Evolutionary conservation across 2,329 filamentous ascomycete genomes (phyloP).

Genomic region (Pseudogymnoascus sp.): DNA sequence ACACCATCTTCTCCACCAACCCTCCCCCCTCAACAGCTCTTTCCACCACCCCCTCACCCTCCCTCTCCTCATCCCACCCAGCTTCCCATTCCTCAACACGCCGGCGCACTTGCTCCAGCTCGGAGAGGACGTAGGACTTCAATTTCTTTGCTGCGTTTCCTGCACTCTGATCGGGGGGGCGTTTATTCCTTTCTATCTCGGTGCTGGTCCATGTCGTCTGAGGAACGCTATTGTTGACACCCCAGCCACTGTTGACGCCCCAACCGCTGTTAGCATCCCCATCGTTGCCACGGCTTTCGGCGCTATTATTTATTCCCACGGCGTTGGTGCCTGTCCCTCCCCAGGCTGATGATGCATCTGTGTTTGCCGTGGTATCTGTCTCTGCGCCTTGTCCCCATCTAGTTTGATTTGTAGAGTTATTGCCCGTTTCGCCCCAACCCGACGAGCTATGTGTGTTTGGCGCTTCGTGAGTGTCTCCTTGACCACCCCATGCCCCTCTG

Average conservation of each 20-base stretch:
- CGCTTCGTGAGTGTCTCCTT: background rate
- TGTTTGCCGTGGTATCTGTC: background rate
- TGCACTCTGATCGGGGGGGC: background rate
- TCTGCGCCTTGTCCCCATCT: background rate
- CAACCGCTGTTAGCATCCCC: background rate
- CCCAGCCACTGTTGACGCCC: background rate
- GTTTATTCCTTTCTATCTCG: background rate
- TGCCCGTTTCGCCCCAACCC: background rate
- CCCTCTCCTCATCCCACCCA: background rate
- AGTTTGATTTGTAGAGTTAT: background rate
- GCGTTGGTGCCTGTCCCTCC: background rate
- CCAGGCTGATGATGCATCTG: background rate
- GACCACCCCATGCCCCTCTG: background rate
- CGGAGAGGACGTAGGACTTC: background rate
- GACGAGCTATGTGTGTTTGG: background rate
- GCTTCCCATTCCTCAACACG: background rate
- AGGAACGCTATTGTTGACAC: background rate
- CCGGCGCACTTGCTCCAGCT: background rate
- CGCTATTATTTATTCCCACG: background rate
- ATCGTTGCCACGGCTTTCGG: background rate
- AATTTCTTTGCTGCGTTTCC: background rate
- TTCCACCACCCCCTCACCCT: background rate
- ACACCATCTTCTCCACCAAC: background rate
- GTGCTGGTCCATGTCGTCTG: background rate
- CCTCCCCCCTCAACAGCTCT: background rate